phyloP scores from a whole-genome alignment of 2,329 filamentous ascomycete genomes.

The Aspergillus neoniger region DNA sequence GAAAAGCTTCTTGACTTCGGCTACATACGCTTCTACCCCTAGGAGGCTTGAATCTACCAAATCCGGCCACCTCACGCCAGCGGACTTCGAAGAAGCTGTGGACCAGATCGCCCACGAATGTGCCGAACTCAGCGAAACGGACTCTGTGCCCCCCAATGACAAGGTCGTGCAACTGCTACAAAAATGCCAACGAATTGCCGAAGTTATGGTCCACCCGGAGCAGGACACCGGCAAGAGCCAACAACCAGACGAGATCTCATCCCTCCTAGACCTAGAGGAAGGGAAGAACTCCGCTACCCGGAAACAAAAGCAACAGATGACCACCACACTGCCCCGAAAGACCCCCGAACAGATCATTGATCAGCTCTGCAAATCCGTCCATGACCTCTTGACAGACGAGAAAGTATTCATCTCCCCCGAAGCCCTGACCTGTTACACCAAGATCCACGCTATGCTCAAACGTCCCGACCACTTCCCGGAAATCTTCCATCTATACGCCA shows the following conservation, averaged over 20 bases:
- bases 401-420: slow-evolving; percentile 77
- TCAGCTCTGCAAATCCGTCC: slow-evolving; percentile 59
- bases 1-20: slow-evolving; percentile 9
- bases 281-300: slow-evolving; percentile 28
- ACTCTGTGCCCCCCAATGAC: slow-evolving; percentile 39
- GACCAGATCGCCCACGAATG: slow-evolving; percentile 32
- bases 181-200: slow-evolving; percentile 37
- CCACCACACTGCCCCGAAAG: slow-evolving; percentile 25
- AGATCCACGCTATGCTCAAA: slow-evolving; percentile 71
- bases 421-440: slow-evolving; percentile 73
- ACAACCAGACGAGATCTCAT: slow-evolving; percentile 42
- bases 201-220: slow-evolving; percentile 32
- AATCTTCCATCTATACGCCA: slow-evolving; percentile 78
- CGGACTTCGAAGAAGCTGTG: slow-evolving; percentile 30
- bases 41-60: slow-evolving; percentile 25
- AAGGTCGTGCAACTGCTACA: slow-evolving; percentile 36
- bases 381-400: slow-evolving; percentile 69
- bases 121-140: slow-evolving; percentile 30
- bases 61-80: slow-evolving; percentile 7
- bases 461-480: slow-evolving; percentile 75
- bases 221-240: slow-evolving; percentile 24
- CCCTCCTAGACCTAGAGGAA: slow-evolving; percentile 45
- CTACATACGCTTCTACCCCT: background rate
- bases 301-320: slow-evolving; percentile 10
- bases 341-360: slow-evolving; percentile 42